A percentile compares a stretch with the other conserved stretches of the same genome.
Evolutionary conservation across 192 early-diverging fungal genomes (phyloP).

Genomic region (Coemansia sp.): DNA sequence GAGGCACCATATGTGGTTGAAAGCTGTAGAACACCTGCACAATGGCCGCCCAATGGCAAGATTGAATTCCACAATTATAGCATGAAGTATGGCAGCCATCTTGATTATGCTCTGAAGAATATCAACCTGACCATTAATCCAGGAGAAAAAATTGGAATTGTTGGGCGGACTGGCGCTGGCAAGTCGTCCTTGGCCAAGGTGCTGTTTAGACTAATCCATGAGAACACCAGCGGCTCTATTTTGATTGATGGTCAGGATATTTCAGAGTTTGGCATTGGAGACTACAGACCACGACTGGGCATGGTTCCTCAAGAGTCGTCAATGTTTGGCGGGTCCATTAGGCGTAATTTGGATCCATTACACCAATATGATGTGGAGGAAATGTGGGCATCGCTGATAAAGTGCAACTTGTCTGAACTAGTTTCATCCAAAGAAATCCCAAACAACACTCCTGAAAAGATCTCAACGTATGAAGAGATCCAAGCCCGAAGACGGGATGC

Average conservation of each 20-base stretch:
- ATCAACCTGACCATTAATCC: slow-evolving; percentile 51
- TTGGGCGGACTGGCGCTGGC: slow-evolving; percentile 61
- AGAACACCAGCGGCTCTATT: slow-evolving; percentile 57
- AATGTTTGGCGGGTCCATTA: slow-evolving; percentile 62
- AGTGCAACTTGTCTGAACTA: slow-evolving; percentile 13
- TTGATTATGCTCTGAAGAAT: slow-evolving; percentile 31
- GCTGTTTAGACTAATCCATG: slow-evolving; percentile 63
- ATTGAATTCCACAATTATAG: slow-evolving; percentile 36
- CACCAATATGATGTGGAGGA: slow-evolving; percentile 14
- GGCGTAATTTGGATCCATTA: slow-evolving; percentile 69
- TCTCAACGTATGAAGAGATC: not conserved
- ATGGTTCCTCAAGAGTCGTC: slow-evolving; percentile 66
- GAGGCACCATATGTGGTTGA: slow-evolving; percentile 18
- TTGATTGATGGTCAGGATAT: slow-evolving; percentile 78
- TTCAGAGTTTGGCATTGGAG: slow-evolving; percentile 64
- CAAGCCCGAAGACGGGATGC: not conserved
- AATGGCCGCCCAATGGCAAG: slow-evolving; percentile 23
- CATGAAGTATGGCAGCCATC: slow-evolving; percentile 15
- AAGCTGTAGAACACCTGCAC: not conserved
- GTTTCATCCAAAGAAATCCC: not conserved
- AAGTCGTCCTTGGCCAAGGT: slow-evolving; percentile 61
- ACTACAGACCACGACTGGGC: slow-evolving; percentile 54
- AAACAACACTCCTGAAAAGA: not conserved
- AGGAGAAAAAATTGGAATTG: slow-evolving; percentile 63
- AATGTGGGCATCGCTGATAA: slow-evolving; percentile 21